Base-by-base conservation (phyloP, 805 yeast genomes). In the Cyberlindnera maritima region DNA sequence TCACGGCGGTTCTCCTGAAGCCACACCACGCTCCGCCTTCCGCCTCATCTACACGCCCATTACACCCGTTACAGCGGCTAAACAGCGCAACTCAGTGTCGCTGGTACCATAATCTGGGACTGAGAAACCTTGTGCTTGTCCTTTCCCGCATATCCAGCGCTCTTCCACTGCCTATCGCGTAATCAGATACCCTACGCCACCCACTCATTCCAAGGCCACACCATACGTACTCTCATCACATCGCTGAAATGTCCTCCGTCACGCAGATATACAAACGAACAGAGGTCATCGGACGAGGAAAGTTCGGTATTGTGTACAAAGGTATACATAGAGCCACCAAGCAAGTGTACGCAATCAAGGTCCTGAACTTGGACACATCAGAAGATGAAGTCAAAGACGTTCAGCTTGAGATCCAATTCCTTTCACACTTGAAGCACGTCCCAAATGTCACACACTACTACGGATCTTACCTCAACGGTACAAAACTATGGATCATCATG, bases 401-500 rank as follows among this genome's bases (percentile, higher is more conserved):
- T 8, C 98, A 91, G 63, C 87, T 81, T 58, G 99, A 94, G 70
- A 81, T 94, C 44, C 90, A 87, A 60, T 85, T 94, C 64, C 72
- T 94, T 47, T 74, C 96, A 1, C 89, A 87, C 53, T 70, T 94
- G 53, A 86, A 88, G 57, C 81, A 80, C 45, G 87, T 86, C 15
- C 94, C 95, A n/a, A 94, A 94, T 58, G 88, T 94, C 44, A 90
- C 96, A 3, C 91, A 85, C 53, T 94, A 94, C 66, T 88, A 86
- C 61, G 97, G 97, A 0, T 85, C 96, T 0, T 85, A 85, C 54
- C 67, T 95, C 25, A 80, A 83, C 52, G 97, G 92, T 40, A 85
- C 96, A n/a, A 84, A 87, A 59, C 72, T 94, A 32, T 94, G 99
- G 98, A 91, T 94, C 63, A 82, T 94, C 48, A 94, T 94, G 97